Base-by-base conservation (phyloP, 2,329 filamentous ascomycete species). In the Stachybotrys chartarum region DNA sequence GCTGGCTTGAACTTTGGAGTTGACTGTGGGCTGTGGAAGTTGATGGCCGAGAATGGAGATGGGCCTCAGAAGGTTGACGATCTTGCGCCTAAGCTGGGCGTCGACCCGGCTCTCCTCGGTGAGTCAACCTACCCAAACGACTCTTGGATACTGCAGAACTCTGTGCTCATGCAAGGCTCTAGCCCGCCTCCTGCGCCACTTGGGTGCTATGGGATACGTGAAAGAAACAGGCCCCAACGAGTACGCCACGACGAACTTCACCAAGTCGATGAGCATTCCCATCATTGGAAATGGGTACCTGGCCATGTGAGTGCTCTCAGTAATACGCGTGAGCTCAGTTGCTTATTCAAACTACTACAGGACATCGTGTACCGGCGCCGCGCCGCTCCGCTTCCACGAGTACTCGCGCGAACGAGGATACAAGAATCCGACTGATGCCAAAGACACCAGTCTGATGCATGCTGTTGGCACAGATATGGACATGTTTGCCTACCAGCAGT, bases 121-220 rank as follows among this genome's bases (percentile, higher is more conserved):
- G 54, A 47, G 64, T 52, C 30, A n/a, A 48, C 8, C 17, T 35
- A 16, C 6, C 30, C 10, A 14, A 12, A 51, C 1, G 2, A n/a
- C 32, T 42, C 24, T 4, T 24, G 24, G 24, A 24, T 24, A 24
- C 2, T 24, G 24, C 4, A 24, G 24, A 24, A 24, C 24, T 24
- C 4, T 24, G 4, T 24, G 24, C 24, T 24, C 24, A 24, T 24
- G 24, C 24, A 3, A 56, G 31, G 53, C 52, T 1, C 55, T 60
- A 30, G 60, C 66, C 3, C 70, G 71, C 8, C 58, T 75, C 35
- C 61, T 75, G 61, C 62, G 68, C 14, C 73, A 75, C 54, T 57
- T 75, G 1, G 64, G 61, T 1, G 67, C 72, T 0, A 73, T 75
- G 68, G 72, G 73, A 0, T 72, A 75, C 56, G 60, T 76, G 50